These are phyloP conservation scores for Gonium pectorale DNA, from an alignment of 139 green algal genomes.

Conservation along the genomic window DNA sequence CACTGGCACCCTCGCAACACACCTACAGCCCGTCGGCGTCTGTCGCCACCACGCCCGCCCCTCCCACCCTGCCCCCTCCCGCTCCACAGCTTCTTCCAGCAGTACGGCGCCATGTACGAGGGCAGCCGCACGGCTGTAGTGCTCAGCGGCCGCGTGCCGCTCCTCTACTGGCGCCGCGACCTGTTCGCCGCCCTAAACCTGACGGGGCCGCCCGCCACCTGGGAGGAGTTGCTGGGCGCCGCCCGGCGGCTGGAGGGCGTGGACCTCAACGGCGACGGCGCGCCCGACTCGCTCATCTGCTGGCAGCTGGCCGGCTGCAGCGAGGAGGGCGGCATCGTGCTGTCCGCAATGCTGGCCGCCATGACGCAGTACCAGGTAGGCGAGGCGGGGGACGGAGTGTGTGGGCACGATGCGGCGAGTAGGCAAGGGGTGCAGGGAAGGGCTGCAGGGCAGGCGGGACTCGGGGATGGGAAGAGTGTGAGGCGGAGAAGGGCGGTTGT, in stretches of 20 bases:
- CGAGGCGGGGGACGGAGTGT: background rate
- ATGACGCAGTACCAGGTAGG: conserved; percentile 22
- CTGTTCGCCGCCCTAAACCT: background rate
- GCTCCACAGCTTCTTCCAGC: background rate
- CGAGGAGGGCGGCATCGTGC: background rate
- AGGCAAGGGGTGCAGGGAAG: too few species aligned
- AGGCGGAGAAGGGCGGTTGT: background rate
- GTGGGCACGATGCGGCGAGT: too few species aligned
- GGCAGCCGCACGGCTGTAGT: background rate
- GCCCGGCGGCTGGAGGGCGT: background rate
- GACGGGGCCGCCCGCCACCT: conserved; percentile 4
- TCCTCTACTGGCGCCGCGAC: conserved; percentile 37
- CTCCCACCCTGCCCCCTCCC: too few species aligned
- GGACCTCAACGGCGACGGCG: conserved; percentile 32
- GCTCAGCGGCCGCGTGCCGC: background rate
- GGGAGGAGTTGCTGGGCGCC: conserved; percentile 8
- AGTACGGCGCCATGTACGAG: conserved; percentile 5
- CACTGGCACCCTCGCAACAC: too few species aligned
- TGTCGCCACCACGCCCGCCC: too few species aligned
- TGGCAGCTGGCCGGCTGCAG: background rate
- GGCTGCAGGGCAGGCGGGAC: too few species aligned
- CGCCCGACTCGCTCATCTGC: conserved; percentile 16
- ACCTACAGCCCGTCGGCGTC: too few species aligned
- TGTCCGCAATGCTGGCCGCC: background rate
- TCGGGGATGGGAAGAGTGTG: background rate